A percentile compares a stretch with the other conserved stretches of the same genome.
phyloP scores from a whole-genome alignment of 768 basidiomycete genomes.

The Xerocomellus chrysenteron region DNA sequence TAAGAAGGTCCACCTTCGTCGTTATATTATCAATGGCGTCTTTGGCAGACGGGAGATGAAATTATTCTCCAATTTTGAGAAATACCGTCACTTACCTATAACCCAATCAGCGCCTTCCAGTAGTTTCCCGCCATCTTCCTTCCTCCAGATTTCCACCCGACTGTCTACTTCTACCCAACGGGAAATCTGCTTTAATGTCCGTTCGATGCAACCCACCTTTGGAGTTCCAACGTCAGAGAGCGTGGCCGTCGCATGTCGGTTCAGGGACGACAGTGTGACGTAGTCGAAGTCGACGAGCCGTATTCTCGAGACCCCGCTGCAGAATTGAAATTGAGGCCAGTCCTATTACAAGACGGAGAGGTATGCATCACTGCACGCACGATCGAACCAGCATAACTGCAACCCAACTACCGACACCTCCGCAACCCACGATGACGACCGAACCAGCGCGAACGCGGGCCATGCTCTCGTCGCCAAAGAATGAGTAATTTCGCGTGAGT shows the following conservation, averaged over 20 bases:
- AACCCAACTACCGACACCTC: constrained; percentile 96
- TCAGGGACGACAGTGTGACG: constrained; percentile 91
- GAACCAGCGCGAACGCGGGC: constrained; percentile 64
- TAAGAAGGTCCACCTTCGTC: constrained; percentile 92
- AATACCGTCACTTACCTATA: constrained; percentile 54
- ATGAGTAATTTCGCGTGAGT: constrained; percentile 90
- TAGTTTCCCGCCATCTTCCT: constrained; percentile 70
- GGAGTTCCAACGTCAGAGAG: constrained; percentile 91
- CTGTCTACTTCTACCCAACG: constrained; percentile 88
- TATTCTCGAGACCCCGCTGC: constrained; percentile 71
- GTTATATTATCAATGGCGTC: constrained; percentile 98
- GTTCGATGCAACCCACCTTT: constrained; percentile 80
- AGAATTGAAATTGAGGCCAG: background rate
- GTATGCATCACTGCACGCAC: constrained; percentile 44
- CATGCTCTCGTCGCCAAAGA: constrained; percentile 92
- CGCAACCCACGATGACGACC: constrained; percentile 91
- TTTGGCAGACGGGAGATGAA: constrained; percentile 24
- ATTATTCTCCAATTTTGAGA: background rate
- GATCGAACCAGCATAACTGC: constrained; percentile 92
- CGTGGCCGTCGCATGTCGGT: constrained; percentile 89
- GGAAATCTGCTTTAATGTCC: constrained; percentile 66
- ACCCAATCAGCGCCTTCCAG: constrained; percentile 93
- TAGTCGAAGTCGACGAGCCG: constrained; percentile 94
- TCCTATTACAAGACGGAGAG: background rate
- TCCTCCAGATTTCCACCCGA: constrained; percentile 81